Base-by-base conservation (phyloP, 148 eudicot species). In the Amaranthus hypochondriacus region DNA sequence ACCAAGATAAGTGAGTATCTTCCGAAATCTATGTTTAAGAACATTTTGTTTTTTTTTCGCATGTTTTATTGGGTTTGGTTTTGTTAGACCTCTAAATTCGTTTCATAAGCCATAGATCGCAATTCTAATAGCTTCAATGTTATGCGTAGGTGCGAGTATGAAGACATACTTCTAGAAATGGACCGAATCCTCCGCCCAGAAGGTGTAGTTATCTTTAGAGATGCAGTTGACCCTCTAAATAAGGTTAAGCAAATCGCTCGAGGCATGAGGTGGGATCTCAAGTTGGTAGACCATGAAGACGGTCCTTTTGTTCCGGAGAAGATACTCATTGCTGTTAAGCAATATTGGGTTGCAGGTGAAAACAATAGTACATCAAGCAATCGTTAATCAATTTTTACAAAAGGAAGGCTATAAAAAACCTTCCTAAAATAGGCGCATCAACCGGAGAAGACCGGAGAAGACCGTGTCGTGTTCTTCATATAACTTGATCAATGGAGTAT, bases 271-370 rank as follows among this genome's bases (percentile, higher is more conserved):
- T 91, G 94, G 94, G 88, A 91, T 57, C 63, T 84, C 49, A 89
- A 86, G 86, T 53, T 91, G 83, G n/a, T 83, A 65, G 97, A 91
- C 81, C 97, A 91, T 60, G 94, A 91, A 66, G 92, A 91, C n/a
- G 97, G 97, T 6, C 97, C 92, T 13, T 78, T 91, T n/a, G 90
- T 89, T 39, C 89, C 97, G 5, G 86, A 91, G 79, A 91, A 91
- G 75, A 82, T 91, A 56, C 73, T 91, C 50, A 77, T 87, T 15
- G 90, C 86, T 3, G 75, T 78, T n/a, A 91, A 91, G 72, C 92
- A 86, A 18, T 91, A 91, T 28, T 91, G 97, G 97, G 87, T 85
- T 49, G 83, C 76, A n/a, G 71, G 53, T 66, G 81, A 72, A 70
- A 83, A 74, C 74, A 90, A 86, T 79, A 66, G 57, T 21, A 71